Evolutionary conservation across 106 monocot genomes (phyloP), one percentile per base, ranked within the genome.

Genomic region (Dendrobium catenatum): DNA sequence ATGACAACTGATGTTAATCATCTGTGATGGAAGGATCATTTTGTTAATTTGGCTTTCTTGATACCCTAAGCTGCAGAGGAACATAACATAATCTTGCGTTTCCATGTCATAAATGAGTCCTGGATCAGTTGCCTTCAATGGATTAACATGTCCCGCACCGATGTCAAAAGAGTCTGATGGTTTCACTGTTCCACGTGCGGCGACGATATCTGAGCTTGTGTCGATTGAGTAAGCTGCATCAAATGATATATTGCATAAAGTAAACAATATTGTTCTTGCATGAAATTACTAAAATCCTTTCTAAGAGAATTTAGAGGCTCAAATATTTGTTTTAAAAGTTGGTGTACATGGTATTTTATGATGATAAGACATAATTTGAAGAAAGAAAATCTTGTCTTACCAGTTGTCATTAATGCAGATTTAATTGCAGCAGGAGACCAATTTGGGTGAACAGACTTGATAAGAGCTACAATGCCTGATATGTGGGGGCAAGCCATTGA

Each of bases 361-460:
- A 27, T 41, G 1, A 73, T 40, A 27, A 18, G 2, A 73, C 42
- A 17, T 17, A 17, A 73, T 40, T 17, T 18, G 18, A 37, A 43
- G 0, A 51, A 51, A 15, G 13, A 51, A 13, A 3, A 13, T 48
- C 2, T 48, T 51, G 9, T 51, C 13, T 76, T 61, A 90, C 90
- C 88, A 72, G 94, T 94, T 31, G 94, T 91, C 94, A 94, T 94
- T 2, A 94, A 54, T 29, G 94, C 91, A 10, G 94, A 94, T 75
- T 85, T 94, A 70, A 94, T 86, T n/a, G 83, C 86, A 3, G 94
- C 89, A 19, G 94, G 91, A 22, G 91, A 91, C 94, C 94, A 94
- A 49, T 83, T 78, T 4, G 83, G 91, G 67, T 90, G 94, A 54
- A 78, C 86, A 4, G 89, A 89, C 55, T 81, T 86, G 77, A 94